A percentile compares a stretch with the other conserved stretches of the same genome.
Evolutionary conservation across 352 stramenopile genomes (phyloP).

Genomic region (Thalassiosira livingstoniorum): DNA sequence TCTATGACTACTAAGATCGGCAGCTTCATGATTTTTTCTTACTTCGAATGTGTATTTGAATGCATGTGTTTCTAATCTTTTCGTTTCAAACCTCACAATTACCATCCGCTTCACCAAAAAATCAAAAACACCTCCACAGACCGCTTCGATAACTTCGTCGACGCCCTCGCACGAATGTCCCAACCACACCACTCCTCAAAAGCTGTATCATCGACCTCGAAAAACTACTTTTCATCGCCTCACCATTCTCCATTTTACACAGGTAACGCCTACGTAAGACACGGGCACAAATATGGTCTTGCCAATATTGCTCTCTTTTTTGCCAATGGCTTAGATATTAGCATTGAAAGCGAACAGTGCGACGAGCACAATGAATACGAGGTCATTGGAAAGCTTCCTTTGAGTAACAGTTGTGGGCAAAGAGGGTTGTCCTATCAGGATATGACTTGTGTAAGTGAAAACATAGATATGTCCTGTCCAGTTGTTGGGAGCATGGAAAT

Average conservation of each 20-base stretch:
- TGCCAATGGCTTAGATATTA: constrained; percentile 50
- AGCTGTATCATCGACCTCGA: neutral
- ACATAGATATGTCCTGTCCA: constrained; percentile 52
- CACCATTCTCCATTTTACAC: constrained; percentile 53
- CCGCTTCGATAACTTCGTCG: constrained; percentile 45
- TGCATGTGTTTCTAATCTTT: no score
- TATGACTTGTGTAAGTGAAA: constrained; percentile 40
- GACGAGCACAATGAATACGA: constrained; percentile 52
- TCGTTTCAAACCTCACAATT: no score
- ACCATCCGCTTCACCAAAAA: no score
- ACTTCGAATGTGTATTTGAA: no score
- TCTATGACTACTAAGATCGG: no score
- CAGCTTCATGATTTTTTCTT: no score
- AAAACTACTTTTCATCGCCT: constrained; percentile 23
- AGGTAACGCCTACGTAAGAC: constrained; percentile 44
- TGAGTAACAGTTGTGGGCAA: constrained; percentile 46
- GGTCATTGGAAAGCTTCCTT: constrained; percentile 31
- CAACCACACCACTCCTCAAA: constrained; percentile 10
- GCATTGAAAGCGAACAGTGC: constrained; percentile 58
- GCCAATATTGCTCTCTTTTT: constrained; percentile 58
- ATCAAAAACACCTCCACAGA: constrained; percentile 10
- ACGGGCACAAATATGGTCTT: constrained; percentile 60
- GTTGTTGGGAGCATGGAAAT: constrained; percentile 57
- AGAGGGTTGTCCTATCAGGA: constrained; percentile 56
- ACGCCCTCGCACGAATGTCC: constrained; percentile 28